Evolutionary conservation across 2,329 filamentous ascomycete species (phyloP), one percentile per base, ranked within the genome.

Genomic region (Venturia oleaginea): DNA sequence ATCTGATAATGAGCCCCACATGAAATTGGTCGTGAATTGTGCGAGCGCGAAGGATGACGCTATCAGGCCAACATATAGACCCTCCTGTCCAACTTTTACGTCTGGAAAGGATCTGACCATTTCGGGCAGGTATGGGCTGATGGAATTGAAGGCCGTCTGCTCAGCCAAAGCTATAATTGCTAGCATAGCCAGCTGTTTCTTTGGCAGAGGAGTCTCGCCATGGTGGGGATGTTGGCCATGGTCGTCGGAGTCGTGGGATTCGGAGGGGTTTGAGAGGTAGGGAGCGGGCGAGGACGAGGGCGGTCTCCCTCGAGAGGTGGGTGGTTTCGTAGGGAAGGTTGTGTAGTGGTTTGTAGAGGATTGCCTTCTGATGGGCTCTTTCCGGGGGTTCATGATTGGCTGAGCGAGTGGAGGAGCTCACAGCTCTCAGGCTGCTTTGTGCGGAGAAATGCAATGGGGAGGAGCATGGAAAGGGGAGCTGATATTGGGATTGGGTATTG

Each of bases 61-160:
- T 59, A 97, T 87, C 59, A 92, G 81, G 17, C 94, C 94, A 0
- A 97, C 92, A 73, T 96, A 97, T 51, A 97, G 73, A 0, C 93
- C 94, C 38, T 89, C 88, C 70, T 92, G 80, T 6, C 80, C 81
- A 1, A 82, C 76, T 24, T 88, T 83, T 24, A 97, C 87, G 67
- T 90, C 90, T 1, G 91, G 89, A 73, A 97, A 97, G 0, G 86
- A 86, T 27, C 86, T 84, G 1, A 92, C 87, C 93, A 99, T 97
- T 70, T 92, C 85, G 0, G 94, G 94, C 1, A 99, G 84, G 75
- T 99, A 99, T 0, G 94, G 94, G 13, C 89, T 90, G 71, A 99
- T 97, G 27, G 92, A 96, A 76, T 99, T 99, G 72, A 99, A 83
- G 0, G 94, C 94, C 0, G 93, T 97, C 80, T 99, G 94, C 74